Conservation (phyloP, 139 green algal species). For the Chlamydomonas urium region DNA sequence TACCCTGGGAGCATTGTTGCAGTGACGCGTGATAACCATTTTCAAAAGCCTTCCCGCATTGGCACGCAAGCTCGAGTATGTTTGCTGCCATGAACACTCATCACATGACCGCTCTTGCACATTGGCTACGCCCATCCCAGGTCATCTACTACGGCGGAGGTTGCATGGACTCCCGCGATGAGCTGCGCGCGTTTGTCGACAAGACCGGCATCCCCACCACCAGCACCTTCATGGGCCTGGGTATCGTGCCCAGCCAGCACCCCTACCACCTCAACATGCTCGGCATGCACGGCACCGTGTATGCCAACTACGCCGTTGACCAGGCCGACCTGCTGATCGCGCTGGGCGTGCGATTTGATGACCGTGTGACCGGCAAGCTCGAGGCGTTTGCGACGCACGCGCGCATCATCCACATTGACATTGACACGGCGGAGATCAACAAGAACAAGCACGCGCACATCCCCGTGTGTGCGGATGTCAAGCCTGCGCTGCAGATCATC, state of each 20-base stretch:
- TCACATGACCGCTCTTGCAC: too few species aligned
- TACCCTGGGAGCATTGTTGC: too few species aligned
- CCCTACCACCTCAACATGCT: constrained; percentile 86
- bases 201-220: constrained; percentile 82
- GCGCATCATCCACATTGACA: constrained; percentile 97
- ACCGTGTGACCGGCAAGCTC: constrained; percentile 97
- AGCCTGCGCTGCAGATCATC: constrained; percentile 61
- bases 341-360: constrained; percentile 98
- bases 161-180: constrained; percentile 62
- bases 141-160: constrained; percentile 83
- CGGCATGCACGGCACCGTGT: constrained; percentile 98
- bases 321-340: constrained; percentile 91
- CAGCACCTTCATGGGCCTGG: constrained; percentile 94
- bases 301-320: constrained; percentile 95
- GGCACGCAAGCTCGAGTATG: too few species aligned
- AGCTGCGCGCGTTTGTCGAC: constrained; percentile 80
- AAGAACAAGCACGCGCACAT: constrained; percentile 99
- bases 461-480: constrained; percentile 70
- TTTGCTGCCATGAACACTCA: too few species aligned
- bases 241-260: constrained; percentile 64
- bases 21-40: too few species aligned
- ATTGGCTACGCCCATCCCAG: too few species aligned
- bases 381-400: constrained; percentile 88
- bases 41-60: too few species aligned
- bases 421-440: constrained; percentile 97